phyloP scores from a whole-genome alignment of 352 stramenopile genomes.

The Phytophthora brassicae region DNA sequence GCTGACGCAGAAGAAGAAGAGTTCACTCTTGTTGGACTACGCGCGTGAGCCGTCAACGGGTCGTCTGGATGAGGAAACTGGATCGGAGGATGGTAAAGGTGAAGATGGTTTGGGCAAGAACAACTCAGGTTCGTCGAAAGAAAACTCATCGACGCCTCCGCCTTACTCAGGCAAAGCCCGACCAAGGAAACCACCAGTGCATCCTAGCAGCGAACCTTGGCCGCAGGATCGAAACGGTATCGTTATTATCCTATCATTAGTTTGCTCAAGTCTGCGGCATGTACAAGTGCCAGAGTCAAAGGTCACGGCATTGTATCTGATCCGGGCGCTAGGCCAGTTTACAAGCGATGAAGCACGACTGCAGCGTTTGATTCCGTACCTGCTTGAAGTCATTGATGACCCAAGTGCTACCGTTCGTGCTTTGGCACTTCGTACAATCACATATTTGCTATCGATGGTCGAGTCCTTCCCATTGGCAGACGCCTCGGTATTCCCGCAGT shows the following conservation, averaged over 20 bases:
- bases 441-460: slow-evolving; percentile 89
- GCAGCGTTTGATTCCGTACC: slow-evolving; percentile 93
- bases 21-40: slow-evolving; percentile 65
- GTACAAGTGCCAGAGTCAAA: slow-evolving; percentile 87
- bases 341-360: slow-evolving; percentile 93
- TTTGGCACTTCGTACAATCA: slow-evolving; percentile 89
- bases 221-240: slow-evolving; percentile 75
- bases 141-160: slow-evolving; percentile 15
- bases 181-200: slow-evolving; percentile 28
- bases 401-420: slow-evolving; percentile 87
- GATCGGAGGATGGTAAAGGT: slow-evolving; percentile 26
- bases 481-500: slow-evolving; percentile 96
- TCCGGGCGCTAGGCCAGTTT: slow-evolving; percentile 88
- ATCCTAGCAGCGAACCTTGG: slow-evolving; percentile 35
- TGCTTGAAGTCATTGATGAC: slow-evolving; percentile 94
- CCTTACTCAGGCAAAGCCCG: slow-evolving; percentile 25
- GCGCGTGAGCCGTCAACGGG: slow-evolving; percentile 29
- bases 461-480: slow-evolving; percentile 93
- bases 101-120: slow-evolving; percentile 23
- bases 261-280: slow-evolving; percentile 84
- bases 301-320: slow-evolving; percentile 90
- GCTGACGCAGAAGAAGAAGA: slow-evolving; percentile 78
- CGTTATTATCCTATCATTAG: slow-evolving; percentile 83
- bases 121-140: slow-evolving; percentile 12
- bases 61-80: slow-evolving; percentile 32